Base-by-base conservation (phyloP, 228 moss, liverwort and hornwort species). In the Sphagnum magellanicum region DNA sequence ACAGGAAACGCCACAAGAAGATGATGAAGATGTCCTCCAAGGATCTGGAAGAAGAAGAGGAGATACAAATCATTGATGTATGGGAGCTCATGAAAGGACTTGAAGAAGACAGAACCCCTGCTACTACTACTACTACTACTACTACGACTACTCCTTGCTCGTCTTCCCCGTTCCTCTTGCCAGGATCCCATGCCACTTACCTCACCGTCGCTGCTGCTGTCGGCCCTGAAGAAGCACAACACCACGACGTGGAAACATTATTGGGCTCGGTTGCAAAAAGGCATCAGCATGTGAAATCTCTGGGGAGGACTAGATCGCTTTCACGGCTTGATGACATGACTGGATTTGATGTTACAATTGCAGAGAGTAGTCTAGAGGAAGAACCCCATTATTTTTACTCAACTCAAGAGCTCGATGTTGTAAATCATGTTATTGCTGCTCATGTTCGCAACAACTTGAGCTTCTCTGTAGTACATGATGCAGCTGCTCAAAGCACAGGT, bases 51-150 rank as follows among this genome's bases (percentile, higher is more conserved):
- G 70, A 57, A 3, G 49, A 57, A 6, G 79, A 74, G 17, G 80
- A 82, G 67, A 77, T 87, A 5, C 92, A 96, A 67, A 96, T 86
- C 0, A 93, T 96, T 64, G 91, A 96, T 71, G 93, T 89, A 32
- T 96, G 93, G 96, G 96, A 96, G 74, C 84, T 96, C 50, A 96
- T 96, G 96, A 91, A 89, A 52, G 96, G 96, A 0, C 81, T 96
- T 15, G 93, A 96, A 9, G 96, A 96, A 6, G 83, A 83, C 4
- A 67, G 32, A 3, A 32, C 32, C 32, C 32, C 32, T 32, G 3
- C 32, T 32, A 32, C 32, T 32, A 32, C 1, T 32, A 32, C 32
- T 32, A 32, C 32, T 32, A 32, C 32, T 32, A 32, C 0, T 32
- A 32, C 32, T 32, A 32, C 32, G 2, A 32, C 32, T 1, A 32